Evolutionary conservation across 2,329 filamentous ascomycete species (phyloP), one percentile per base, ranked within the genome.

Genomic region (Colletotrichum sidae): DNA sequence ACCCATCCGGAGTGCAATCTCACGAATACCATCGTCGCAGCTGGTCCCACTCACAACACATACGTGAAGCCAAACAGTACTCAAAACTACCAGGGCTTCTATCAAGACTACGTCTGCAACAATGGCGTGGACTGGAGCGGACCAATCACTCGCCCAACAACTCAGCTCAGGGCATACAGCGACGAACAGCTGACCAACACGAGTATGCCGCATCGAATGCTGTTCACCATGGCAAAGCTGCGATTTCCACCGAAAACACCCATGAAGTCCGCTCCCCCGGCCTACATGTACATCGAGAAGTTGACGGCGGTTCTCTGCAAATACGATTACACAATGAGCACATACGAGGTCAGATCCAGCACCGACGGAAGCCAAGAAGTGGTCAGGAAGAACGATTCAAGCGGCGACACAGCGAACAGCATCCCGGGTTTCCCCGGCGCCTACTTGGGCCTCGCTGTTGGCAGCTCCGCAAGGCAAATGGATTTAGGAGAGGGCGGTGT

Each of bases 1-100:
- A 68, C 67, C 10, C 69, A 68, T 1, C 55, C 69, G 4, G 70
- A 69, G 12, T 73, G 72, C 51, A 55, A 70, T 7, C 71, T 74
- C 41, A 72, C 67, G 5, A 69, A 69, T 10, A 67, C 72, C 12
- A 71, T 68, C 17, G 56, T 73, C 12, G 72, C 67, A n/a, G 69
- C 57, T 0, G 68, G 70, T 4, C 71, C 72, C 2, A 68, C 72
- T 38, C 70, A 72, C 17, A 51, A 68, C 46, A 70, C 66, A 38
- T 72, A 72, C 53, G 68, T 71, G n/a, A 42, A 69, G 8, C 60
- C 53, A 11, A 72, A 72, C n/a, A 70, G 70, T 1, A 72, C 72
- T 2, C 72, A 73, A 44, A 73, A 73, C 11, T 73, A 70, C 45
- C 71, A 74, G 55, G 71, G 69, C 8, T 60, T 65, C 8, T 69